Evolutionary conservation across 352 stramenopile genomes (phyloP), one percentile per base, ranked within the genome.

Genomic region (Pythium phragmitis): DNA sequence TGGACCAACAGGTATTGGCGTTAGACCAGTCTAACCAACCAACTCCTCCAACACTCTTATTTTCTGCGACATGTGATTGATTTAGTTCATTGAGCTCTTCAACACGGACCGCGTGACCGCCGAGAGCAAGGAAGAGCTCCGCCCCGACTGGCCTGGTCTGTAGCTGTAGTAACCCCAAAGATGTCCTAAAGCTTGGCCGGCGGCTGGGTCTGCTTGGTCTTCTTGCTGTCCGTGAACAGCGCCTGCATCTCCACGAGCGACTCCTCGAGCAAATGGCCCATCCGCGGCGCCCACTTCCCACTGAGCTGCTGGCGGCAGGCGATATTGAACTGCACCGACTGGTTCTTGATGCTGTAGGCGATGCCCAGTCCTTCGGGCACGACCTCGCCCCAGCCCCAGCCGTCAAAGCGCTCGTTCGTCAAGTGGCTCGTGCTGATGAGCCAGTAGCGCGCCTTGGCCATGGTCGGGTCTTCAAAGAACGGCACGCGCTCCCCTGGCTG

Each of bases 241-340:
- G 84, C 73, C 60, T 87, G 79, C 84, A 93, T 93, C 60, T 93
- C 82, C 8, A 90, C 51, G 8, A 93, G 76, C 23, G 82, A 89
- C 67, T 91, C 82, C 51, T 90, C 82, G 5, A 93, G 74, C 67
- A 90, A 45, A 58, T 91, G 80, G 34, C 80, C 84, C 75, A 91
- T 86, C 53, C 73, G 73, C n/a, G 70, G 67, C 26, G 63, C 80
- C 73, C 78, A 87, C 30, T 79, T 69, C 46, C 79, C 65, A 16
- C 43, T 37, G 7, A 53, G 34, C 63, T 70, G 61, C 36, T 79
- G 80, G 52, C 80, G 81, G 50, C 84, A 93, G 13, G 84, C 82
- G 62, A 93, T 90, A 69, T 93, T 93, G 66, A 92, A 93, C 60
- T 92, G 82, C 41, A 92, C 73, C n/a, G 75, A 87, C 54, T 82